Evolutionary conservation across 805 yeast species (phyloP), one percentile per base, ranked within the genome.

Genomic region (Spathaspora gorwiae): DNA sequence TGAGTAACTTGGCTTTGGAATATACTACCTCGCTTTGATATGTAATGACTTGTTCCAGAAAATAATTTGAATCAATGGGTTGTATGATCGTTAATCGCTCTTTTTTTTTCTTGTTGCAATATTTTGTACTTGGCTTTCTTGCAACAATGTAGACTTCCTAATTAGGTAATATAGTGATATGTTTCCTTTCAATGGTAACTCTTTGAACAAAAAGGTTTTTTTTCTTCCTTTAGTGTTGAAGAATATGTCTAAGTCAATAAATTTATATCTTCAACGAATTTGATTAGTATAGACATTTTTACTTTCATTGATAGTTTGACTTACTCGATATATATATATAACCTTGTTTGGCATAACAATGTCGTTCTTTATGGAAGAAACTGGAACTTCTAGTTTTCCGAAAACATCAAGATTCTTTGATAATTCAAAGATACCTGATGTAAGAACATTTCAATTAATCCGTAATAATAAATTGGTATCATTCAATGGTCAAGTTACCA

Each of bases 121-220:
- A n/a, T n/a, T n/a, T n/a, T n/a, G n/a, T n/a, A n/a, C n/a, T n/a
- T n/a, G n/a, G n/a, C n/a, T n/a, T n/a, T n/a, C n/a, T n/a, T n/a
- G n/a, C n/a, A n/a, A n/a, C n/a, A n/a, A n/a, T n/a, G 34, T 87
- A 87, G 36, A 72, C 64, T 43, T 77, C 67, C 84, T 85, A 53
- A 37, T 36, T 36, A 6, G 31, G 39, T 5, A 36, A 13, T 26
- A 2, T n/a, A 7, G 5, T 5, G 31, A 36, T 6, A 13, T 36
- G 7, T 3, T 9, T 3, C 3, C 12, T 29, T 29, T 6, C 32
- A 29, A 29, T 29, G 12, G 3, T 29, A 9, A 29, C 6, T 29
- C 32, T 29, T 29, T 3, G 9, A 9, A 29, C 3, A 11, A 9
- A 29, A 29, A 19, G 2, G 5, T 19, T 19, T 19, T 19, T 19